Percentiles rank a stretch among this genome's conserved stretches.
Evolutionary conservation across 1,139 yeast genomes (phyloP).

Genomic region (Hyphopichia buzzinii): DNA sequence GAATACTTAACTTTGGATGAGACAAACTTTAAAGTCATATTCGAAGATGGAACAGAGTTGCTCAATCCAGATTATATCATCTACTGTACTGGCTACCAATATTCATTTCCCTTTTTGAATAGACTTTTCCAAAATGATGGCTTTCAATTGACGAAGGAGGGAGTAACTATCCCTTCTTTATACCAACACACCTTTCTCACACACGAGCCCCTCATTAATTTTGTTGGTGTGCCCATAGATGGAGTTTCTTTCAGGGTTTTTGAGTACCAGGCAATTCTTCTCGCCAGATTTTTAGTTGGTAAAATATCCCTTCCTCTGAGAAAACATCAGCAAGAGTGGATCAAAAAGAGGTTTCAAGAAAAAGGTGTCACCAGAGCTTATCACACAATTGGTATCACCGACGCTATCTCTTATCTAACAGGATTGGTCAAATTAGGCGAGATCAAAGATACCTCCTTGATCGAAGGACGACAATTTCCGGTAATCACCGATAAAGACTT

Average conservation of each 20-base stretch:
- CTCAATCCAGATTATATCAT: constrained; percentile 33
- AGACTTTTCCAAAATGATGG: constrained; percentile 18
- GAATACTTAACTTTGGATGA: constrained; percentile 12
- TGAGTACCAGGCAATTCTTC: constrained; percentile 40
- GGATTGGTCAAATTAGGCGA: constrained; percentile 27
- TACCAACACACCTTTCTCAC: constrained; percentile 39
- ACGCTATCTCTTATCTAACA: constrained; percentile 21
- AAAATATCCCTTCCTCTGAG: constrained; percentile 27
- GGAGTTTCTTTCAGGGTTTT: constrained; percentile 39
- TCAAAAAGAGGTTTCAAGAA: constrained; percentile 18
- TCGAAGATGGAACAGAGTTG: constrained; percentile 27
- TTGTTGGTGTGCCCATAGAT: constrained; percentile 44
- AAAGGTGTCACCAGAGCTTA: constrained; percentile 36
- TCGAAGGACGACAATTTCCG: constrained; percentile 35
- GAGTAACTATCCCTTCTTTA: constrained; percentile 25
- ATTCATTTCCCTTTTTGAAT: constrained; percentile 41
- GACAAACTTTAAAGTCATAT: constrained; percentile 21
- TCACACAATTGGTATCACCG: constrained; percentile 36
- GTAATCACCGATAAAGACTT: constrained; percentile 25
- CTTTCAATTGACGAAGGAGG: constrained; percentile 24
- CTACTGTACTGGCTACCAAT: constrained; percentile 47
- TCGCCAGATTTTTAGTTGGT: constrained; percentile 34
- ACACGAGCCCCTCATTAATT: constrained; percentile 34
- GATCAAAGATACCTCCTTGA: constrained; percentile 15
- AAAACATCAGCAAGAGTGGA: constrained; percentile 32